Evolutionary conservation across 2,329 filamentous ascomycete genomes (phyloP), one percentile per base, ranked within the genome.

Genomic region (Microsporum audouinii): DNA sequence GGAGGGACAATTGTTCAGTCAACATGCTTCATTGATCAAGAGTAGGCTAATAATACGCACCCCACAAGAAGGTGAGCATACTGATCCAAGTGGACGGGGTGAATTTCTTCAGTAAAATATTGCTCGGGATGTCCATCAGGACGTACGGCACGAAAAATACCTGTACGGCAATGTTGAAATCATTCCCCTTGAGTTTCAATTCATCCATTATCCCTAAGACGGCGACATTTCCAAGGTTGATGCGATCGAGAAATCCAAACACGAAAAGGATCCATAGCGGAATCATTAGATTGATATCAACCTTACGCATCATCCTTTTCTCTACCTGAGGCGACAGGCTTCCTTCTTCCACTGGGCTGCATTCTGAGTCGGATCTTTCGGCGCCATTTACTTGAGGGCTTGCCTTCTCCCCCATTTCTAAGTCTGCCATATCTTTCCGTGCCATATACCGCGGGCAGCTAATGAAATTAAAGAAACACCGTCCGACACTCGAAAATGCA

Each of bases 1-100:
- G 70, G 67, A 63, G 64, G 68, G 2, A 64, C 66, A n/a, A 67
- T 68, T 2, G 68, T 69, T 72, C 1, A 78, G 64, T 59, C 77
- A 63, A 77, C 77, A 62, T 80, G 79, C 0, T 75, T 78, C 3
- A 77, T 68, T 79, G 78, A 3, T n/a, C 10, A 8, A 45, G 38
- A 29, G 10, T 33, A 31, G 29, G 7, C 8, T 23, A 17, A 31
- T 7, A 33, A n/a, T 36, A 38, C 34, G n/a, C 29, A 38, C 51
- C 29, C 51, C 51, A 56, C 29, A 38, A 33, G 14, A 56, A 56
- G 12, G 43, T 47, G 43, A 56, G 34, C 23, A 56, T 38, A 12
- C 51, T 38, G 27, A 56, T 33, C 51, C 51, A 56, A n/a, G 29
- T 34, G 10, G 51, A 56, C 23, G 38, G 34, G 29, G 14, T 23